Evolutionary conservation across 495 filamentous ascomycete genomes (phyloP).

Genomic region (Chlorociboria aeruginascens): DNA sequence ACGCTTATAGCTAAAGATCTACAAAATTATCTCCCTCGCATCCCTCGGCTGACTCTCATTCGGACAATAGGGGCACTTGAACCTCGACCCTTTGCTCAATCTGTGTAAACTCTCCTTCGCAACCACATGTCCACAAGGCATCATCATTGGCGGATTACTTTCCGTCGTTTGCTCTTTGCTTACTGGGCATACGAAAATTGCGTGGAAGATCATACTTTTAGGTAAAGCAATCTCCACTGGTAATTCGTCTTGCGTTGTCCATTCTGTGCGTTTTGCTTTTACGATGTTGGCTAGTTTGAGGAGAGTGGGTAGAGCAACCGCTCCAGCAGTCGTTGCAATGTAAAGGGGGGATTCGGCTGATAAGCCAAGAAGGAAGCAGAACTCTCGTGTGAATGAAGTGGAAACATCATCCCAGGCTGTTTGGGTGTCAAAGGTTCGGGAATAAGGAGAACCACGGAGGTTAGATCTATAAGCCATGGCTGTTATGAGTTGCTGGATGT

Average conservation of each 20-base stretch:
- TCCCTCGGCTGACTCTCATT: constrained; percentile 66
- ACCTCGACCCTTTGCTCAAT: constrained; percentile 62
- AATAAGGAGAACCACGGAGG: constrained; percentile 60
- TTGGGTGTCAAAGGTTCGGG: constrained; percentile 56
- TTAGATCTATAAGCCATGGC: constrained; percentile 70
- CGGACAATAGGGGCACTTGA: constrained; percentile 97
- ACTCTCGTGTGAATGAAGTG: constrained; percentile 79
- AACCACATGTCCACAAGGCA: constrained; percentile 93
- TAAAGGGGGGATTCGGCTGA: constrained; percentile 85
- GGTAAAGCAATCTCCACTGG: constrained; percentile 90
- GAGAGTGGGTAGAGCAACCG: constrained; percentile 76
- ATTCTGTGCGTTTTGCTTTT: constrained; percentile 79
- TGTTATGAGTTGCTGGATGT: constrained; percentile 64
- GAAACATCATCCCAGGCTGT: constrained; percentile 71
- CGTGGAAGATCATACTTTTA: constrained; percentile 78
- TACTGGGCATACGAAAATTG: constrained; percentile 95
- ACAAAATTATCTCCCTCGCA: constrained; percentile 57
- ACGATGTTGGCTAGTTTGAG: constrained; percentile 75
- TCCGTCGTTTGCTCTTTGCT: constrained; percentile 93
- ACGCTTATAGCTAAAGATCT: constrained; percentile 7
- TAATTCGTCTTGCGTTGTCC: constrained; percentile 84
- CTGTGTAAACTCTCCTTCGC: constrained; percentile 68
- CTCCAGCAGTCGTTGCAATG: constrained; percentile 80
- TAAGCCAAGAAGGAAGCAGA: constrained; percentile 82
- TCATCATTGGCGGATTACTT: constrained; percentile 90